Conservation (phyloP, 2,329 filamentous ascomycete species). For the Eutypa lata region DNA sequence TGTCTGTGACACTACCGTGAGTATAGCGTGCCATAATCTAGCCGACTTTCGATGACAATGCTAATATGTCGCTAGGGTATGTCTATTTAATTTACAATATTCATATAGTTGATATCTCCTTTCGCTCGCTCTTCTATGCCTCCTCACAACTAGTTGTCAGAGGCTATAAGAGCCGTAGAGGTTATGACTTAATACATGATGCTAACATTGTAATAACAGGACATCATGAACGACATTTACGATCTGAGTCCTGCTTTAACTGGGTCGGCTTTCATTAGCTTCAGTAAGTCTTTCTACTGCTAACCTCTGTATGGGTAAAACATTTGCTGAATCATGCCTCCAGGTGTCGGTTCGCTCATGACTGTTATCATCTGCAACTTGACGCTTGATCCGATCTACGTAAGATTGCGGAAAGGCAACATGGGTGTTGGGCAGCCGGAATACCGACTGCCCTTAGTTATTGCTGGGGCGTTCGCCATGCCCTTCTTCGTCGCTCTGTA, state of each 20-base stretch:
- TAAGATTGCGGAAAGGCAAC: slow-evolving; percentile 39
- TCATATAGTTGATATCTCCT: too few species aligned
- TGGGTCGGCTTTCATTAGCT: slow-evolving; percentile 52
- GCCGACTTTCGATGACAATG: background rate
- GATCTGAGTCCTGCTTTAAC: slow-evolving; percentile 47
- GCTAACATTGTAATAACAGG: slow-evolving; percentile 4
- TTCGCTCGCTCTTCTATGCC: background rate
- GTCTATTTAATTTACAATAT: background rate
- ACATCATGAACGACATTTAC: slow-evolving; percentile 47
- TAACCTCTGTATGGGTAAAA: too few species aligned
- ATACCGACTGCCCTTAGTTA: slow-evolving; percentile 50
- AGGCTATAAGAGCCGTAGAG: too few species aligned
- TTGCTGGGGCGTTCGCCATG: slow-evolving; percentile 43
- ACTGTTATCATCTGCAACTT: slow-evolving; percentile 48
- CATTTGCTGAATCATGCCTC: slow-evolving; percentile 5
- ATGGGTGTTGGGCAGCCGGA: slow-evolving; percentile 46
- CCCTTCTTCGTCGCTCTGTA: slow-evolving; percentile 44
- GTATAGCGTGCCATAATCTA: too few species aligned
- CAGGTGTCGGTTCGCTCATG: slow-evolving; percentile 46
- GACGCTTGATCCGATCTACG: slow-evolving; percentile 51
- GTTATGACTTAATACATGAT: too few species aligned
- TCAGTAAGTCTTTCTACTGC: slow-evolving; percentile 39
- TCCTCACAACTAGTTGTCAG: too few species aligned
- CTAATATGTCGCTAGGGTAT: background rate
- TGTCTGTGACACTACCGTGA: slow-evolving; percentile 48